Percentiles rank a stretch among this genome's conserved stretches.
These are phyloP conservation scores for Dendryphion nanum DNA, from an alignment of 2,329 filamentous ascomycete genomes.

Conservation along the genomic window DNA sequence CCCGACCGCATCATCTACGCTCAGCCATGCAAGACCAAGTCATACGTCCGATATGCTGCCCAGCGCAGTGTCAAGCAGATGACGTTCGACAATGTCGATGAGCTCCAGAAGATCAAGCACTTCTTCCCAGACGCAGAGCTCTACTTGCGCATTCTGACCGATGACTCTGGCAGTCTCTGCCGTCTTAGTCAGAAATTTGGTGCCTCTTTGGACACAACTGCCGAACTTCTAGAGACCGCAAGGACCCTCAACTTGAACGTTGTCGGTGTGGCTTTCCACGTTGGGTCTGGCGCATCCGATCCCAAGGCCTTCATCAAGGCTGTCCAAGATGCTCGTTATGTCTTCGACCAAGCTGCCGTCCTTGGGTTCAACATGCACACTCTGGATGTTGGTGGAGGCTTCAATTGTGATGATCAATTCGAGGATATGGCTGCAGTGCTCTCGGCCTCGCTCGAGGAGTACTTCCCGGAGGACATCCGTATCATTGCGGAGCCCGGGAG, in stretches of 20 bases:
- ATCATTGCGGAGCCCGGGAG: conserved; percentile 95
- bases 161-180: conserved; percentile 92
- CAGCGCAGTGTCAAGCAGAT: conserved; percentile 88
- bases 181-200: conserved; percentile 97
- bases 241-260: conserved; percentile 83
- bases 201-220: conserved; percentile 79
- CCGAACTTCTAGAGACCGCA: conserved; percentile 74
- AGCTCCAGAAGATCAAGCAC: conserved; percentile 96
- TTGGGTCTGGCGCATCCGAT: conserved; percentile 93
- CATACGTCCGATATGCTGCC: conserved; percentile 88
- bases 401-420: conserved; percentile 86
- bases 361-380: conserved; percentile 81
- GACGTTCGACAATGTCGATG: conserved; percentile 98
- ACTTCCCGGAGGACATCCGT: conserved; percentile 80
- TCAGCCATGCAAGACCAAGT: conserved; percentile 99
- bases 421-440: conserved; percentile 85
- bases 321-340: conserved; percentile 80
- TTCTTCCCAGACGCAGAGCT: conserved; percentile 87
- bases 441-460: conserved; percentile 74
- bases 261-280: conserved; percentile 95
- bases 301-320: conserved; percentile 89
- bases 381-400: conserved; percentile 92
- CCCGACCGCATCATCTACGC: conserved; percentile 96
- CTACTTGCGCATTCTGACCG: conserved; percentile 90
- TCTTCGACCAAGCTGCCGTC: conserved; percentile 80